A percentile compares a stretch with the other conserved stretches of the same genome.
Evolutionary conservation across 2,329 filamentous ascomycete species (phyloP).

Genomic region (Penicillium polonicum): DNA sequence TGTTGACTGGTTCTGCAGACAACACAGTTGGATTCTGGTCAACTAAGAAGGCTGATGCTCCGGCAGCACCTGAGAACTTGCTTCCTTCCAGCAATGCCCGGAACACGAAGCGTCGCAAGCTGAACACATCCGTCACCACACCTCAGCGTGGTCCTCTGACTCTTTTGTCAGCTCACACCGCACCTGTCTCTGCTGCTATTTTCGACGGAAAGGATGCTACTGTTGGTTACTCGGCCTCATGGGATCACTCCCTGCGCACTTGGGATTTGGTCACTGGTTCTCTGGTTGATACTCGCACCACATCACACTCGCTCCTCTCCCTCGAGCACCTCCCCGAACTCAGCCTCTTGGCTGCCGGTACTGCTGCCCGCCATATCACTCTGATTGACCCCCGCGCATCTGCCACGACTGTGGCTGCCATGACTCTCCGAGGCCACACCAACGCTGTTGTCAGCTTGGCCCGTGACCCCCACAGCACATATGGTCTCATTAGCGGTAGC

Average conservation of each 20-base stretch:
- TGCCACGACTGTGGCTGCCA: slow-evolving; percentile 72
- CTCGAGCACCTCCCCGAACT: slow-evolving; percentile 70
- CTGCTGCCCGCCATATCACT: slow-evolving; percentile 80
- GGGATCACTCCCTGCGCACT: slow-evolving; percentile 87
- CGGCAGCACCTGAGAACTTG: slow-evolving; percentile 67
- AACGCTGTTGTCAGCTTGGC: slow-evolving; percentile 67
- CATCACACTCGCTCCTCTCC: slow-evolving; percentile 78
- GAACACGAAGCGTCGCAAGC: slow-evolving; percentile 73
- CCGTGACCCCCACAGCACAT: slow-evolving; percentile 65
- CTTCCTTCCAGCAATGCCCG: slow-evolving; percentile 65
- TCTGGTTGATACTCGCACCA: slow-evolving; percentile 78
- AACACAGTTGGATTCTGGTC: slow-evolving; percentile 87
- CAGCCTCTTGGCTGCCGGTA: slow-evolving; percentile 69
- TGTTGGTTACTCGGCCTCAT: slow-evolving; percentile 86
- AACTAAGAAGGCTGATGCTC: slow-evolving; percentile 71
- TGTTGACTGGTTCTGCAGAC: slow-evolving; percentile 84
- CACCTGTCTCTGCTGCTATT: slow-evolving; percentile 72
- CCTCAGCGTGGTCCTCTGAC: slow-evolving; percentile 76
- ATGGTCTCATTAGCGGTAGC: slow-evolving; percentile 82
- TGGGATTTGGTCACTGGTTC: slow-evolving; percentile 81
- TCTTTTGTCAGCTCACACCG: slow-evolving; percentile 69
- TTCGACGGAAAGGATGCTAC: slow-evolving; percentile 85
- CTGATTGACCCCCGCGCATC: slow-evolving; percentile 86
- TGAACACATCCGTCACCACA: slow-evolving; percentile 57
- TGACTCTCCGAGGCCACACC: slow-evolving; percentile 87